A percentile compares a stretch with the other conserved stretches of the same genome.
phyloP scores from a whole-genome alignment of 305 asterid genomes.

The Rubia peregrina region DNA sequence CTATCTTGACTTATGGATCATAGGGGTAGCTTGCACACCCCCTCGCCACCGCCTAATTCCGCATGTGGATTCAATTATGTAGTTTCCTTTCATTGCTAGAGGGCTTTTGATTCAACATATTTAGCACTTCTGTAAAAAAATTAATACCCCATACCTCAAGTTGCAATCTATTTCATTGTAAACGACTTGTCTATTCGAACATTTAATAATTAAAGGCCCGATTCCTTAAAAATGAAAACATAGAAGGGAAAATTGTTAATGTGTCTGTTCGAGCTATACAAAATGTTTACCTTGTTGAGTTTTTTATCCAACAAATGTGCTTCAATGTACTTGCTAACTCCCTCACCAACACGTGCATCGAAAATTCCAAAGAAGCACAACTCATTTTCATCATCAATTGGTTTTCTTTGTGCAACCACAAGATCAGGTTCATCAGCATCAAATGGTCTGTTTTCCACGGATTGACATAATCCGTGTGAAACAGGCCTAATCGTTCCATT shows the following conservation, averaged over 20 bases:
- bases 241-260: neutral
- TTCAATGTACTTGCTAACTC: conserved; percentile 40
- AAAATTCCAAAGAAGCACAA: conserved; percentile 58
- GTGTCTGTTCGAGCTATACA: neutral
- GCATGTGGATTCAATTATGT: too few relatives aligned
- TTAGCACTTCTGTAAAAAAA: too few relatives aligned
- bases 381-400: conserved; percentile 35
- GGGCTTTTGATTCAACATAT: too few relatives aligned
- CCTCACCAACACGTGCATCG: conserved; percentile 32
- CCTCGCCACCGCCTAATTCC: too few relatives aligned
- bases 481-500: conserved; percentile 24
- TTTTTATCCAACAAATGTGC: conserved; percentile 40
- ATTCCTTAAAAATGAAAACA: too few relatives aligned
- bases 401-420: conserved; percentile 46
- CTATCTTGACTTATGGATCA: too few relatives aligned
- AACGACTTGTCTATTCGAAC: too few relatives aligned
- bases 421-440: conserved; percentile 13
- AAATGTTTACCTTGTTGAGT: conserved; percentile 33
- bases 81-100: too few relatives aligned
- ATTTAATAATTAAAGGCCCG: too few relatives aligned
- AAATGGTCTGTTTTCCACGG: conserved; percentile 23
- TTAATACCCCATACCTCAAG: too few relatives aligned
- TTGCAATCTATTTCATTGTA: too few relatives aligned
- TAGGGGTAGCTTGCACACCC: too few relatives aligned
- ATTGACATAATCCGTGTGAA: conserved; percentile 42